Conservation (phyloP, 164 flowering plant genomes). For the Pachysandra terminalis region DNA sequence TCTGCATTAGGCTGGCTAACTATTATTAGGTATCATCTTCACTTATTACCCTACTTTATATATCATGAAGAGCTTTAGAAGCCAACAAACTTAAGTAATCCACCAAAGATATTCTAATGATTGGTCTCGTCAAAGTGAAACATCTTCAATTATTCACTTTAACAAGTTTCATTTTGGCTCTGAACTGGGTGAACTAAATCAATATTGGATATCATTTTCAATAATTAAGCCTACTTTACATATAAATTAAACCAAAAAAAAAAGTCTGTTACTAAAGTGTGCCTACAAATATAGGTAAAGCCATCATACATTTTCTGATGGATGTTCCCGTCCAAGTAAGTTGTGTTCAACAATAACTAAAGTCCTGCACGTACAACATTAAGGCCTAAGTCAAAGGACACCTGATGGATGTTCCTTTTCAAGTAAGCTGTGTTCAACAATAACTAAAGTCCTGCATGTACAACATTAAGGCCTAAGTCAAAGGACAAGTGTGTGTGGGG, state of each 20-base stretch:
- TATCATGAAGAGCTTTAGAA: no score
- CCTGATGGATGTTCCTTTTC: background rate
- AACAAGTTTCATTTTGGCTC: no score
- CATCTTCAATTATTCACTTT: no score
- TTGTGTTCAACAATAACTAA: background rate
- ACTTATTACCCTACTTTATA: background rate
- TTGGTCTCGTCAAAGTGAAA: no score
- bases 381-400: background rate
- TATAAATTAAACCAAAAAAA: no score
- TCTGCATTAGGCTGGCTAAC: no score
- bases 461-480: background rate
- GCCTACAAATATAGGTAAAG: background rate
- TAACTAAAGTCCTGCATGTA: background rate
- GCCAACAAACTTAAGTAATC: background rate
- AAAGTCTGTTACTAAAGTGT: background rate
- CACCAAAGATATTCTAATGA: background rate
- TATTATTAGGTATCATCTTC: background rate
- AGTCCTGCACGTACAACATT: background rate
- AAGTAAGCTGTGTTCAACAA: background rate
- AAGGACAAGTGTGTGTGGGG: no score
- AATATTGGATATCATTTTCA: no score
- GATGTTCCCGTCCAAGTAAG: background rate
- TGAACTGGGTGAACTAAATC: no score
- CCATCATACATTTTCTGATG: background rate
- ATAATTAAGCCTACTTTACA: no score